Evolutionary conservation across 352 stramenopile genomes (phyloP), one percentile per base, ranked within the genome.

Genomic region (Globisporangium canariense): DNA sequence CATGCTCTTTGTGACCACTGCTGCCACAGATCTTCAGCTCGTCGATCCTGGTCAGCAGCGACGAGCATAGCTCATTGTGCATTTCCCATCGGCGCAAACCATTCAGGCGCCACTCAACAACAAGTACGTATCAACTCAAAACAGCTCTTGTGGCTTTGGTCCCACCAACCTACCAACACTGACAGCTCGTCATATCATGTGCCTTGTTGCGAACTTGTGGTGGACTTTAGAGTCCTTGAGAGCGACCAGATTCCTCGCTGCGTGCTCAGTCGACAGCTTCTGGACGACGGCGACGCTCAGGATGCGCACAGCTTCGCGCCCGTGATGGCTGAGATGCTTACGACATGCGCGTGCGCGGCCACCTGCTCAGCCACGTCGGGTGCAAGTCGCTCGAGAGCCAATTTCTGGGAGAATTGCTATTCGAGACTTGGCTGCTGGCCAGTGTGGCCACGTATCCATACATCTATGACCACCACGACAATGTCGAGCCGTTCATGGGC

Each of bases 311-410:
- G 77, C 38, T 62, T 90, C 13, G 81, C 79, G 2, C 86, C 85
- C 50, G 60, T 90, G 28, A 73, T 88, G 62, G 46, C 77, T 7
- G 81, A 90, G 64, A 77, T 90, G 76, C 70, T 87, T 58, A 90
- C 79, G 2, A 75, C 18, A 53, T 68, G 38, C 73, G 74, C 3
- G 70, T 78, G 20, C 74, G 64, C 40, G 70, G 81, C 0, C 34
- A 52, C 32, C 52, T 77, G 6, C 45, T 83, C 9, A 50, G 20
- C 13, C 67, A 69, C 18, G 61, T 88, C 2, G 28, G 47, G 4
- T 8, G 41, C 16, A 63, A 60, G 16, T 76, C 65, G 8, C 59
- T 65, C 14, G 74, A 84, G 34, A 51, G 60, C 36, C 59, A 68
- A 0, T 76, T 86, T 28, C 59, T 86, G 2, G 45, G 51, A 8